phyloP scores from a whole-genome alignment of 75 land plant genomes.

The Pseudotsuga menziesii region DNA sequence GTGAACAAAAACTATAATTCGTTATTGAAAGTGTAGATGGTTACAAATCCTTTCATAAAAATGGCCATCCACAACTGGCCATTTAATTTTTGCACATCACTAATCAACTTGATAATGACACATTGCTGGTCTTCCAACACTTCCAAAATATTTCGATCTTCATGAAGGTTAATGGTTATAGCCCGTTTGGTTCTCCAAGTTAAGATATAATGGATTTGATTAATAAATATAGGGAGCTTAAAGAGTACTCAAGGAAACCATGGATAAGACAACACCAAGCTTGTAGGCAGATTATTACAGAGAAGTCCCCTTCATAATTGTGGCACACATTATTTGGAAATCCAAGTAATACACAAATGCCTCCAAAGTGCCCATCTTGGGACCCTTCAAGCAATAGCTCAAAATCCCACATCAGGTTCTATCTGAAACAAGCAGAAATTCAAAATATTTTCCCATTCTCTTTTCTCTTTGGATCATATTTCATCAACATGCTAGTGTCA shows the following conservation, averaged over 20 bases:
- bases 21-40: slow-evolving; percentile 11
- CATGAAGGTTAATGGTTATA: slow-evolving; percentile 27
- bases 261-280: slow-evolving; percentile 15
- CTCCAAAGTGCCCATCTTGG: slow-evolving; percentile 36
- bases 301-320: slow-evolving; percentile 54
- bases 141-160: slow-evolving; percentile 47
- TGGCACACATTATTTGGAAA: slow-evolving; percentile 61
- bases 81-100: slow-evolving; percentile 62
- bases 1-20: no score
- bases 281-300: slow-evolving; percentile 23
- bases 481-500: slow-evolving; percentile 59
- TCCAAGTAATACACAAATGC: slow-evolving; percentile 50
- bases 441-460: slow-evolving; percentile 28
- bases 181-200: slow-evolving; percentile 14
- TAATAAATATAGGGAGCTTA: slow-evolving; percentile 18
- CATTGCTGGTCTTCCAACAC: slow-evolving; percentile 36
- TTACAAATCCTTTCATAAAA: slow-evolving; percentile 43
- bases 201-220: slow-evolving; percentile 14
- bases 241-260: slow-evolving; percentile 18
- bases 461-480: slow-evolving; percentile 34
- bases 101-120: slow-evolving; percentile 22
- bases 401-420: slow-evolving; percentile 38
- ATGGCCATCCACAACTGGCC: slow-evolving; percentile 78
- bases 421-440: slow-evolving; percentile 53
- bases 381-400: slow-evolving; percentile 60